Base-by-base conservation (phyloP, 257 asterid genomes). In the Osmanthus fragrans region DNA sequence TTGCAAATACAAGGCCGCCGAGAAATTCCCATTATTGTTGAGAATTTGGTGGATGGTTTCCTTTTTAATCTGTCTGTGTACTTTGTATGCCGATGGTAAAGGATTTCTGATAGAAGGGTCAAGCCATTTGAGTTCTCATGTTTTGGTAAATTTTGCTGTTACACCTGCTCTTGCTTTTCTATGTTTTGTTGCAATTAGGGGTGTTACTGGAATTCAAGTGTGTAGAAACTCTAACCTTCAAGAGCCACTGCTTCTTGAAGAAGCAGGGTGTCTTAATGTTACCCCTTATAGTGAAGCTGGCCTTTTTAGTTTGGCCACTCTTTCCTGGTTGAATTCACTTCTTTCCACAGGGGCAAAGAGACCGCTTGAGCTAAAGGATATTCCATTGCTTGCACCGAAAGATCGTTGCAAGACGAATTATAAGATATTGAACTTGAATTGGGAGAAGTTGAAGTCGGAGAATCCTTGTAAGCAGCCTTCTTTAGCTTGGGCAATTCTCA, bases 321-420 rank as follows among this genome's bases (percentile, higher is more conserved):
- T 96, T 79, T 96, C 98, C 66, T 96, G 99, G 99, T 75, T 96
- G 84, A 92, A 91, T 80, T 98, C 97, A 63, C 97, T 96, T 78
- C 98, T 96, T 75, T 93, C 99, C 10, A 80, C 78, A 0, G 99
- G 99, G 75, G 96, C 97, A 34, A 96, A 89, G 84, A 92, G 96
- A 76, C 97, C 99, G 0, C 97, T 96, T n/a, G 99, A 96, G 71
- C 91, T 96, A 33, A 96, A 88, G 80, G 98, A 96, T 64, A 83
- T 87, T 74, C 89, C 91, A 3, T 87, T 77, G 37, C 89, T 87
- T 58, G 83, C 87, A 0, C 84, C 83, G 2, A 80, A 67, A 81
- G 91, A 87, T 72, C 91, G 91, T 63, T 79, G 89, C 72, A 87
- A 87, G 82, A 80, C 82, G 5, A 85, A 85, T 73, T 87, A 85